Evolutionary conservation across 192 early-diverging fungal genomes (phyloP).

Genomic region (Neocallimastix lanati): DNA sequence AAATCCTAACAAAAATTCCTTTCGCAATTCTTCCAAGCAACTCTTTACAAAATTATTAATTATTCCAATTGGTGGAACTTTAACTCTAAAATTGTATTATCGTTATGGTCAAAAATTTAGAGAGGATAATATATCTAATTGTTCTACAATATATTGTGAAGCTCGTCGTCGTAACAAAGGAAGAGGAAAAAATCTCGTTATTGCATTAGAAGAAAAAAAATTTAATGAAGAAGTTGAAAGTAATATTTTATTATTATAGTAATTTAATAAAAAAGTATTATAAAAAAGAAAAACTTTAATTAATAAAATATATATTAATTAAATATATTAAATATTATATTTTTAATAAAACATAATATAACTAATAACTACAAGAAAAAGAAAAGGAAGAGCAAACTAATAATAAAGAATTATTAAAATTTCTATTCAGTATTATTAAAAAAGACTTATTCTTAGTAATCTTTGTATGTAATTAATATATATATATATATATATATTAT

Average conservation of each 20-base stretch:
- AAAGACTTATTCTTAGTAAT: neutral
- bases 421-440: neutral
- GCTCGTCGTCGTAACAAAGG: neutral
- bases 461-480: neutral
- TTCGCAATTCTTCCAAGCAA: neutral
- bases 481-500: too few species aligned
- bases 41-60: neutral
- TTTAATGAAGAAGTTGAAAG: neutral
- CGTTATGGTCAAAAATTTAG: neutral
- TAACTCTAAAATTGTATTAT: neutral
- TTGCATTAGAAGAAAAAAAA: neutral
- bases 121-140: neutral
- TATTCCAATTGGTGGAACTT: neutral
- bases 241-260: too few species aligned
- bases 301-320: too few species aligned
- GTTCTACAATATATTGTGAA: neutral
- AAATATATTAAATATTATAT: too few species aligned
- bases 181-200: neutral
- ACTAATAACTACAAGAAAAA: too few species aligned
- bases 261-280: too few species aligned
- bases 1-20: too few species aligned
- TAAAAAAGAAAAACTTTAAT: too few species aligned
- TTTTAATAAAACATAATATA: too few species aligned
- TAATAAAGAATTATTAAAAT: neutral
- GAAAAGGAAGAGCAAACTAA: neutral